Evolutionary conservation across 2,329 filamentous ascomycete species (phyloP), one percentile per base, ranked within the genome.

Genomic region (Sporothrix phasma): DNA sequence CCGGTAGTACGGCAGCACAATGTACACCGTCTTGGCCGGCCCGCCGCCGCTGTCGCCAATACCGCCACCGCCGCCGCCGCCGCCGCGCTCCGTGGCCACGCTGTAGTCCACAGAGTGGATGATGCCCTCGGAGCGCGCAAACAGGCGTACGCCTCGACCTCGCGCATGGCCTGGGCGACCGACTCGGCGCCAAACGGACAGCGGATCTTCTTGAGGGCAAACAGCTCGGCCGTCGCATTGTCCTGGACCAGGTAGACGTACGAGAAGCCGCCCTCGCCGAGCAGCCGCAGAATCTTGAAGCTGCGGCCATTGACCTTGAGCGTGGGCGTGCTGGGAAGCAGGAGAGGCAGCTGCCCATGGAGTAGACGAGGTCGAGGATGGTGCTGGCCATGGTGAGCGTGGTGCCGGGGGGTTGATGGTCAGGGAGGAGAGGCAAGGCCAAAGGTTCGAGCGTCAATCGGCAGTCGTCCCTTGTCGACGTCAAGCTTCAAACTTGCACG

Each of bases 231-330:
- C 61, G 86, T 88, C 63, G 85, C 81, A 56, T 89, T 93, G 75
- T 97, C 92, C 80, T 97, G 90, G 66, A 99, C 94, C 66, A 99
- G 89, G 78, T 99, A 99, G 70, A 99, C 94, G 77, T 97, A 99
- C 69, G 92, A 96, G 81, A 99, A 99, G 72, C 94, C 94, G 74
- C 94, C 94, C 88, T 99, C 94, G 75, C 94, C 94, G 3, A 99
- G 83, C 60, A 99, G 81, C 66, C 94, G 89, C 70, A 96, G 80
- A 74, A 99, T 95, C 82, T 97, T 97, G 82, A 97, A 97, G 77
- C 87, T 94, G 67, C 92, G 87, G 72, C 83, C 89, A 77, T 97
- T 97, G 79, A 99, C 94, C 77, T 94, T 96, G 70, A 99, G 84
- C 64, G 93, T 91, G 65, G 94, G 93, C 68, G 91, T 93, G 70